A percentile compares a stretch with the other conserved stretches of the same genome.
Evolutionary conservation across 495 filamentous ascomycete genomes (phyloP).

Genomic region (Aspergillus nidulans): DNA sequence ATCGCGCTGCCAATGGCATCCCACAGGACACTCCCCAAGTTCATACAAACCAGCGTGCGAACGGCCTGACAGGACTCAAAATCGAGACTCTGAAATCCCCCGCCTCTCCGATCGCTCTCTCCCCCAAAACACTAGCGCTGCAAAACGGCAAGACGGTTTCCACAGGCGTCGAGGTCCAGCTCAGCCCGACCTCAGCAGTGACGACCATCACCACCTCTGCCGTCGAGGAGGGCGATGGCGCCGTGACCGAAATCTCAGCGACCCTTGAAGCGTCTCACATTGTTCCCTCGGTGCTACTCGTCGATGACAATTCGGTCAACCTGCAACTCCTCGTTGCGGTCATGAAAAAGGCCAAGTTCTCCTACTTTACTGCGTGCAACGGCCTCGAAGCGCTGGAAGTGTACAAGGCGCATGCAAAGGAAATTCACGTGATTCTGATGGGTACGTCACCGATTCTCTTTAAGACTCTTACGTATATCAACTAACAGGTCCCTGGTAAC

Average conservation of each 20-base stretch:
- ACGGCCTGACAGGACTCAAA: too few species aligned
- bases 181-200: neutral
- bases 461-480: too few species aligned
- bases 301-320: conserved; percentile 18
- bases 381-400: conserved; percentile 10
- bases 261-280: neutral
- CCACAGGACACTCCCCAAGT: too few species aligned
- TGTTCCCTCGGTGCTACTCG: conserved; percentile 5
- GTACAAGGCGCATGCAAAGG: conserved; percentile 2
- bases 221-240: neutral
- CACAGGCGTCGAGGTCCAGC: neutral
- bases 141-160: neutral
- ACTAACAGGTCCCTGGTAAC: neutral
- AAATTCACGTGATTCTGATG: conserved; percentile 13
- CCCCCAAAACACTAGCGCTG: too few species aligned
- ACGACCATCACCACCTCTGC: conserved; percentile 3
- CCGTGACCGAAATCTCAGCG: neutral
- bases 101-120: neutral
- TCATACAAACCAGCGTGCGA: neutral
- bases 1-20: too few species aligned
- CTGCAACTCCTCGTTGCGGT: conserved; percentile 10
- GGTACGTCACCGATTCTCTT: neutral
- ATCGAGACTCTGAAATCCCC: too few species aligned
- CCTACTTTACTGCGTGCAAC: conserved; percentile 2
- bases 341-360: conserved; percentile 8